A percentile compares a stretch with the other conserved stretches of the same genome.
phyloP scores from a whole-genome alignment of 2,329 filamentous ascomycete genomes.

The Botryotinia globosa region DNA sequence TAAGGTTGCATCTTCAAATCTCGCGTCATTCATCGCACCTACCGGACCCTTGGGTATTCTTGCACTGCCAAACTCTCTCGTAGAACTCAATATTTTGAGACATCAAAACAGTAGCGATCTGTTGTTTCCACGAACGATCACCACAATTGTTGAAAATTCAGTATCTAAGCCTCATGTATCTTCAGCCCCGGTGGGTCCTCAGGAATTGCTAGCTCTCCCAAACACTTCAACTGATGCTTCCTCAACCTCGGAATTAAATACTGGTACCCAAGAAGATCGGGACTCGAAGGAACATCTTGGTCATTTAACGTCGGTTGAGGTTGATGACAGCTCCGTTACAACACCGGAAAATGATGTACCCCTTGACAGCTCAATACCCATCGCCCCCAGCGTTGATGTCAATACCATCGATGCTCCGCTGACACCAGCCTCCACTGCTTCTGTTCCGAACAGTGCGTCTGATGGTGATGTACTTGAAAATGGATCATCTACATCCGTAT shows the following conservation, averaged over 20 bases:
- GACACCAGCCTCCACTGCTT: slow-evolving; percentile 14
- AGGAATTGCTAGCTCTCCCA: slow-evolving; percentile 52
- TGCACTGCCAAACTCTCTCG: slow-evolving; percentile 49
- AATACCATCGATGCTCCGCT: no score
- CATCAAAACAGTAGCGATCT: not conserved
- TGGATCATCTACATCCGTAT: slow-evolving; percentile 29
- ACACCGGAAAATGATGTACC: not conserved
- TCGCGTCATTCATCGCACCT: slow-evolving; percentile 21
- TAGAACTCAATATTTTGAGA: not conserved
- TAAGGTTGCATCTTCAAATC: slow-evolving; percentile 36
- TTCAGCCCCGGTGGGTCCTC: slow-evolving; percentile 31
- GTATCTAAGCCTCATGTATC: not conserved
- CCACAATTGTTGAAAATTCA: not conserved
- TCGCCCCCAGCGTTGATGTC: not conserved
- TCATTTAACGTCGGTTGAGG: not conserved
- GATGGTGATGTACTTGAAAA: slow-evolving; percentile 19
- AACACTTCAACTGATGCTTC: slow-evolving; percentile 39
- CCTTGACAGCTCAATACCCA: not conserved
- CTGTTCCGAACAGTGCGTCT: slow-evolving; percentile 22
- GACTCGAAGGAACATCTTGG: not conserved
- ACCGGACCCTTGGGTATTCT: slow-evolving; percentile 44
- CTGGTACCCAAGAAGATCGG: not conserved
- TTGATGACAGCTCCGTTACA: not conserved
- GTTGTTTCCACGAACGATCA: no score
- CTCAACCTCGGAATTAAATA: not conserved